Evolutionary conservation across 768 basidiomycete genomes (phyloP), one percentile per base, ranked within the genome.

Genomic region (Lentinula sp.): DNA sequence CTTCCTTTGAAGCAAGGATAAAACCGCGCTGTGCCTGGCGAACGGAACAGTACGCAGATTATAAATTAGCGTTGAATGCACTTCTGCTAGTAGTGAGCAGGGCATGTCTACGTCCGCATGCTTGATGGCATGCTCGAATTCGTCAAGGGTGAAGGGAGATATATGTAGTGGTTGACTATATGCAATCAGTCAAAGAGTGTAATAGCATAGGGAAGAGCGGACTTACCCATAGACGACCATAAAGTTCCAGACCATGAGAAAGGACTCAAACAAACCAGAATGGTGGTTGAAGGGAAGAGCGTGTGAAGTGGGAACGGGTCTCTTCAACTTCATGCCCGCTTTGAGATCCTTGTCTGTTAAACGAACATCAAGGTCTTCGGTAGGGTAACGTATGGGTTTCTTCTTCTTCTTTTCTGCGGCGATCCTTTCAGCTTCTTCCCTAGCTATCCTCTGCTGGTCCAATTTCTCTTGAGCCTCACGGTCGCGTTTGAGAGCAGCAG

Each of bases 231-330:
- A 95, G 57, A 94, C 88, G 57, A 92, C 88, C 59, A 98, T 73
- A 72, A 96, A 96, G 73, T 93, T 95, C 95, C 95, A 99, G 8
- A 85, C 77, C 88, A 92, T 88, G 35, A 98, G 74, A 72, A 98
- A 93, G 8, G 81, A 76, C 70, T 98, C 95, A 64, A 97, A 96
- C 12, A 81, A 75, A 10, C 78, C 79, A 7, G 82, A 78, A 36
- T 77, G 75, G 41, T 85, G 81, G 55, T 86, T 85, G 70, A 93
- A 92, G 4, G 93, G 89, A 56, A 93, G 74, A 12, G 79, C 77
- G 1, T 73, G 70, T 56, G 81, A 78, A 67, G 83, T 90, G 4
- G 90, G 83, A 51, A 81, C 67, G 23, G 93, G 93, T 62, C 89
- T 79, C 67, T 79, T 81, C 33, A 87, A 72, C 66, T 81, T 86